These are phyloP conservation scores for Pholiota conissans DNA, from an alignment of 768 basidiomycete species.

Conservation along the genomic window DNA sequence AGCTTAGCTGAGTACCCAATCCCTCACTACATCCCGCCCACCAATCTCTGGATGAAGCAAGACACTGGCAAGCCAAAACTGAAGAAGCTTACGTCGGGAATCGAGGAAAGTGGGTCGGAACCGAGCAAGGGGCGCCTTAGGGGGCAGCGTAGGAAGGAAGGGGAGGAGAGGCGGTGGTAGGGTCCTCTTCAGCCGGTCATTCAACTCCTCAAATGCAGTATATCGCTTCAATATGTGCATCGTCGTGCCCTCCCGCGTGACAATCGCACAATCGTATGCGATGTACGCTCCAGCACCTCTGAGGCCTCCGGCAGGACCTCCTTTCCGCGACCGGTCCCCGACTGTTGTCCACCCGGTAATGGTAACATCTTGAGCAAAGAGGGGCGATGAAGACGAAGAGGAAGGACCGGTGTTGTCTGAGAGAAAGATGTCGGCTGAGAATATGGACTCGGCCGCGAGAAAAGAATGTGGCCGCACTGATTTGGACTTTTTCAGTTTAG, in stretches of 20 bases:
- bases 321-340: conserved; percentile 32
- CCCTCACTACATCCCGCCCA: conserved; percentile 54
- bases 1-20: conserved; percentile 55
- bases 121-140: conserved; percentile 66
- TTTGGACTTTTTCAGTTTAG: background rate
- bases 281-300: conserved; percentile 54
- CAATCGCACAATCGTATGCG: conserved; percentile 74
- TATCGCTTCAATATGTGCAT: conserved; percentile 72
- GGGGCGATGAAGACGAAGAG: conserved; percentile 32
- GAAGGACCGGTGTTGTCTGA: conserved; percentile 51
- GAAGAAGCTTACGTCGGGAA: conserved; percentile 53
- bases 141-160: conserved; percentile 60
- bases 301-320: background rate
- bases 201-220: conserved; percentile 60
- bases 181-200: conserved; percentile 43
- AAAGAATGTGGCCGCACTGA: conserved; percentile 1
- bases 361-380: conserved; percentile 65
- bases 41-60: conserved; percentile 74
- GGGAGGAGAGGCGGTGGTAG: conserved; percentile 51
- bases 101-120: conserved; percentile 72
- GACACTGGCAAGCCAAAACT: conserved; percentile 66
- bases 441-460: conserved; percentile 46
- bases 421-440: conserved; percentile 71
- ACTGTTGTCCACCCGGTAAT: conserved; percentile 75
- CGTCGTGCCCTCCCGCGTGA: conserved; percentile 61